A percentile compares a stretch with the other conserved stretches of the same genome.
These are phyloP conservation scores for Crithidia mellificae DNA, from an alignment of 208 protist species.

Conservation along the genomic window DNA sequence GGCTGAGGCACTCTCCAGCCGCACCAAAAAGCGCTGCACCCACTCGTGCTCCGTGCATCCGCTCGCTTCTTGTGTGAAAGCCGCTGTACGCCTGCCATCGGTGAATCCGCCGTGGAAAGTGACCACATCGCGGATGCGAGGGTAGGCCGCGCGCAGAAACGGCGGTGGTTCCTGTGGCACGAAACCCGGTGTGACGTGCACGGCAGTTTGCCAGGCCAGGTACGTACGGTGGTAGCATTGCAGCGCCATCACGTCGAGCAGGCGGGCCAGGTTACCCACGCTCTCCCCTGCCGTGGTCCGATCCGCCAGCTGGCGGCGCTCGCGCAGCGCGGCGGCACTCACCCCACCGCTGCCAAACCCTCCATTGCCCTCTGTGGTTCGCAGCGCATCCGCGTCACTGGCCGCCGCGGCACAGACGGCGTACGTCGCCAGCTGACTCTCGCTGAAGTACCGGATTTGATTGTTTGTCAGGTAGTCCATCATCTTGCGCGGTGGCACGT, in stretches of 20 bases:
- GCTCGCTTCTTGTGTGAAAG: neutral
- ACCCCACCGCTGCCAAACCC: conserved; percentile 13
- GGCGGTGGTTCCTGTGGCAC: conserved; percentile 67
- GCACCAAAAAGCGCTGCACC: conserved; percentile 23
- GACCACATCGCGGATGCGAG: conserved; percentile 48
- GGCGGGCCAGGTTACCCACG: conserved; percentile 27
- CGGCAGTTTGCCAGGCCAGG: conserved; percentile 41
- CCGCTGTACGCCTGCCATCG: neutral
- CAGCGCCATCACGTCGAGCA: conserved; percentile 60
- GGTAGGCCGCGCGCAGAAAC: conserved; percentile 57
- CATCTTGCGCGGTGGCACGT: conserved; percentile 63
- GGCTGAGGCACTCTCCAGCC: conserved; percentile 14
- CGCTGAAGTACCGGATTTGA: conserved; percentile 61
- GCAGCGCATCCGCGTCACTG: conserved; percentile 57
- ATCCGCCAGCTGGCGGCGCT: conserved; percentile 33
- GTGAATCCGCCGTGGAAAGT: neutral
- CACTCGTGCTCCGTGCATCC: conserved; percentile 31
- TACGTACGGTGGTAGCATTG: conserved; percentile 48
- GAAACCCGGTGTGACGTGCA: conserved; percentile 61
- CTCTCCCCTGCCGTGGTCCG: conserved; percentile 51
- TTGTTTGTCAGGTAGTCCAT: conserved; percentile 81
- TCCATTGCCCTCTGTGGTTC: conserved; percentile 35
- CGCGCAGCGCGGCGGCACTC: conserved; percentile 25
- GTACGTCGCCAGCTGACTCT: conserved; percentile 55
- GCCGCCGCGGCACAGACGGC: conserved; percentile 51